These are phyloP conservation scores for Marasmius oreades DNA, from an alignment of 1,284 basidiomycete species.

Conservation along the genomic window DNA sequence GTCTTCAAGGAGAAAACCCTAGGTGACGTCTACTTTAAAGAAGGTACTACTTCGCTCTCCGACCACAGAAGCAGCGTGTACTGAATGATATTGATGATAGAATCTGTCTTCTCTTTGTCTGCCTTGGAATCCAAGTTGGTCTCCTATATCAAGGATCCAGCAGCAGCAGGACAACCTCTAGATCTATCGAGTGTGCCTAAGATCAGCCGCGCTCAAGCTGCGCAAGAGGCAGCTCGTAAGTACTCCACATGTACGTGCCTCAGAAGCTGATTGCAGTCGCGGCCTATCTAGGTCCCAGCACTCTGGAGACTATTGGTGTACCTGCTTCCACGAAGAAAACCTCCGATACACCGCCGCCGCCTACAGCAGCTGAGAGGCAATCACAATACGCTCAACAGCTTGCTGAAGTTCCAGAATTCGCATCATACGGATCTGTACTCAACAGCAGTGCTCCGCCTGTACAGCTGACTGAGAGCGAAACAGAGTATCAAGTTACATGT, in stretches of 20 bases:
- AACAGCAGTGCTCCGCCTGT: constrained; percentile 82
- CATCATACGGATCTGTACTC: constrained; percentile 82
- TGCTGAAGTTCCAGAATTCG: constrained; percentile 82
- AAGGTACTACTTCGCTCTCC: constrained; percentile 53
- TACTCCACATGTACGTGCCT: constrained; percentile 2
- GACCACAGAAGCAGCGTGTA: not conserved
- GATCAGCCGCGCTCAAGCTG: constrained; percentile 86
- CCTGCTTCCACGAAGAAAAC: constrained; percentile 57
- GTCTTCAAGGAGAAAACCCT: constrained; percentile 79
- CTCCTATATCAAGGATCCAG: constrained; percentile 82
- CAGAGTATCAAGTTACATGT: constrained; percentile 95
- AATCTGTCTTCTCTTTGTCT: constrained; percentile 88
- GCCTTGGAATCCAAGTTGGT: constrained; percentile 86
- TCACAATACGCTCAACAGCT: constrained; percentile 88
- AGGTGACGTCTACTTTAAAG: constrained; percentile 86
- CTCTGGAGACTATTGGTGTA: constrained; percentile 77
- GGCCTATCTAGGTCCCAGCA: constrained; percentile 62
- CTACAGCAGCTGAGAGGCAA: constrained; percentile 78
- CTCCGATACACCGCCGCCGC: constrained; percentile 60
- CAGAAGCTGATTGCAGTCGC: constrained; percentile 6
- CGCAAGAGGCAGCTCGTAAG: constrained; percentile 82
- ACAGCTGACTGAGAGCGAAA: constrained; percentile 94
- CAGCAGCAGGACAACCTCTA: constrained; percentile 67
- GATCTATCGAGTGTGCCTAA: constrained; percentile 83
- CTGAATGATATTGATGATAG: constrained; percentile 37